Evolutionary conservation across 129 eudicot genomes (phyloP).

Genomic region (Rutidosis leptorrhynchoides): DNA sequence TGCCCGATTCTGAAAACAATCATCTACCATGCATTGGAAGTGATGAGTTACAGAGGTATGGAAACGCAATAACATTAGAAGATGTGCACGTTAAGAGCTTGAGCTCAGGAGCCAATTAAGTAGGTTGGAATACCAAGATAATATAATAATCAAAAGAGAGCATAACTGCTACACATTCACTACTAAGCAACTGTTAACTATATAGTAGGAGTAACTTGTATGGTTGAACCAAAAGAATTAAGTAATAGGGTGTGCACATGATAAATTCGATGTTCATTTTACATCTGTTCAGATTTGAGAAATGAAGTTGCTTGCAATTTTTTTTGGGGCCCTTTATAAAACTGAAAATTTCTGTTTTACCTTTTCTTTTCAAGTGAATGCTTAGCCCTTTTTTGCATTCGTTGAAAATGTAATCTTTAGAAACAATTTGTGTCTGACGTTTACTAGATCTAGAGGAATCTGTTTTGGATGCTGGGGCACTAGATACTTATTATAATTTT

Average conservation of each 20-base stretch:
- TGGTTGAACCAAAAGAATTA: not conserved
- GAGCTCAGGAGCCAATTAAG: not conserved
- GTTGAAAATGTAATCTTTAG: not conserved
- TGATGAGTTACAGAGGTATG: not conserved
- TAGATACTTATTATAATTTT: not conserved
- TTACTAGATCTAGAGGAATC: not conserved
- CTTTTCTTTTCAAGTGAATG: not conserved
- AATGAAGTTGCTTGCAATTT: not conserved
- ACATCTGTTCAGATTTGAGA: not conserved
- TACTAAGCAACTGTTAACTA: not conserved
- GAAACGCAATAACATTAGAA: not conserved
- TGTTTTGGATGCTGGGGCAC: not conserved
- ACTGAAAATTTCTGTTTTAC: not conserved
- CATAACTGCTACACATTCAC: not conserved
- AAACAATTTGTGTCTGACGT: not conserved
- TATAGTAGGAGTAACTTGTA: too few species aligned
- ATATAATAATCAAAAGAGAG: not conserved
- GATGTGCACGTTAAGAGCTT: not conserved
- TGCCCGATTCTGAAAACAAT: not conserved
- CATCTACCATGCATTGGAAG: slow-evolving; percentile 7
- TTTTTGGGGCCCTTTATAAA: not conserved
- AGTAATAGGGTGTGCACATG: not conserved
- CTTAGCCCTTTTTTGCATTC: not conserved
- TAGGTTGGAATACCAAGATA: not conserved
- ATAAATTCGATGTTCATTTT: not conserved